Base-by-base conservation (phyloP, 805 yeast species). In the Saccharomycopsis selenospora region DNA sequence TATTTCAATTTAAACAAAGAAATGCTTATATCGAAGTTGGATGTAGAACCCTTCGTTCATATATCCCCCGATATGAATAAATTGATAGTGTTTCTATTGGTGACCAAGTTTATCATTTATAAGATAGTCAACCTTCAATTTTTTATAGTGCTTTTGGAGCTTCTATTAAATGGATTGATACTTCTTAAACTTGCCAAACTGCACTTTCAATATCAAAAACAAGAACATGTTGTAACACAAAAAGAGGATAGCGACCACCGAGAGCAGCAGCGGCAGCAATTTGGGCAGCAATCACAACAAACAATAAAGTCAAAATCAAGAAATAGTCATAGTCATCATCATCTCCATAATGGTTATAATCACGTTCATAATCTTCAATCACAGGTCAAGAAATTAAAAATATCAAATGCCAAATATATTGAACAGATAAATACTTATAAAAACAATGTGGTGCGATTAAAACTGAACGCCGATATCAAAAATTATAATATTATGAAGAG, bases 51-150 rank as follows among this genome's bases (percentile, higher is more conserved):
- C 38, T 33, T 33, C 20, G 38, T 33, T 20, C 10, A 33, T 20
- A 24, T 43, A 29, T 20, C 36, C n/a, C 36, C 46, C 22, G 28
- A 27, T 22, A 43, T 28, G 22, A 43, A 24, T 25, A 43, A 43
- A 29, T 3, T 20, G 14, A 43, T 43, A 3, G 23, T 24, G 4
- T 27, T 43, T 28, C 38, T 43, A n/a, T 11, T 43, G 10, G 14
- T 30, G n/a, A 20, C 38, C 38, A 43, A 20, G 18, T 28, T 43
- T 30, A n/a, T 29, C 6, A 29, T 43, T 17, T 43, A 25, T 36
- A 43, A 43, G 22, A 20, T 43, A 7, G 33, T 14, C 4, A 3
- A 8, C 22, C 46, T 43, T 33, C 10, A 17, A 17, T 33, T 20
- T 17, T 17, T 10, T 4, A 20, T 33, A 14, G 38, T 33, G 4